Evolutionary conservation across 225 moss, liverwort and hornwort genomes (phyloP).

Genomic region (Bryum argenteum): DNA sequence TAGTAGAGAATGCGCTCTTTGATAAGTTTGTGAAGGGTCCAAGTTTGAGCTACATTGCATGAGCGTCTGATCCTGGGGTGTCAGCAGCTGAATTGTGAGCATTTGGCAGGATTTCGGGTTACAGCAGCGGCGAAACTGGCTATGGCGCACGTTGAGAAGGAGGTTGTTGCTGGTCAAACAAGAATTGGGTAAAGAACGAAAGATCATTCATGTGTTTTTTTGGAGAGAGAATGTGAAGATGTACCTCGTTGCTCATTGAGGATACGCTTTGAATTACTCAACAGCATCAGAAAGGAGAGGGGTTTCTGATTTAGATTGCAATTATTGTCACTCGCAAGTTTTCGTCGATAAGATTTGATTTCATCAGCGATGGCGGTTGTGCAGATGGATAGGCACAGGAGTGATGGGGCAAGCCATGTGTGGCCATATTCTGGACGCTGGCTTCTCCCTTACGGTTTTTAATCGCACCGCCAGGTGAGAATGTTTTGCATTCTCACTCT

Average conservation of each 20-base stretch:
- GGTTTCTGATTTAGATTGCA: too few species aligned
- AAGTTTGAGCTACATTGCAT: background rate
- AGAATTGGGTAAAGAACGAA: constrained; percentile 58
- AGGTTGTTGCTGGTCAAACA: constrained; percentile 62
- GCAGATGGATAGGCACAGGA: constrained; percentile 96
- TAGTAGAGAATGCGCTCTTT: background rate
- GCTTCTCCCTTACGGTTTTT: constrained; percentile 79
- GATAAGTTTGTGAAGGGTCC: background rate
- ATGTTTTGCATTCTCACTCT: background rate
- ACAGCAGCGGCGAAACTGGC: constrained; percentile 18
- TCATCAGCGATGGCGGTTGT: background rate
- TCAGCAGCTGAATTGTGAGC: background rate
- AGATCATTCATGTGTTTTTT: constrained; percentile 9
- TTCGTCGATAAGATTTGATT: background rate
- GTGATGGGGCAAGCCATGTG: constrained; percentile 99
- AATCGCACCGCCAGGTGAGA: constrained; percentile 84
- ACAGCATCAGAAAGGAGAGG: too few species aligned
- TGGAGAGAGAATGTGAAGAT: background rate
- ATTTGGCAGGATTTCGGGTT: constrained; percentile 28
- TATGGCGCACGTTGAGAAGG: constrained; percentile 55
- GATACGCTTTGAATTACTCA: too few species aligned
- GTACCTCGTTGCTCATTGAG: too few species aligned
- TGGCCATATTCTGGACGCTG: constrained; percentile 87
- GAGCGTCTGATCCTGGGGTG: background rate
- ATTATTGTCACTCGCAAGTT: too few species aligned